Conservation (phyloP, 495 filamentous ascomycete genomes). For the Penicillium argentinense region DNA sequence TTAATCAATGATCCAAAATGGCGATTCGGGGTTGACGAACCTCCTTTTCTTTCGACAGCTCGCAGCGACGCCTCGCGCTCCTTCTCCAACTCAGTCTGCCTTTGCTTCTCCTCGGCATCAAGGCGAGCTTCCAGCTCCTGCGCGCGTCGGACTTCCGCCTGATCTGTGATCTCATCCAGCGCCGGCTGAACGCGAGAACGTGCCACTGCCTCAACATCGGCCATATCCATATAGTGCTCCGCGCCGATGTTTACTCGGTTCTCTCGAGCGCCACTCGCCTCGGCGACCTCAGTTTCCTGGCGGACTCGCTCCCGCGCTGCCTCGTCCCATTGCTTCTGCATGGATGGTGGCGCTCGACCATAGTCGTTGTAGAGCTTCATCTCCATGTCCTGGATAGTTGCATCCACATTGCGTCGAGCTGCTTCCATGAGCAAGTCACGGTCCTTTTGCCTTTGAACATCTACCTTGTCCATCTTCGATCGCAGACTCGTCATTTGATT, state of each 20-base stretch:
- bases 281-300: conserved; percentile 60
- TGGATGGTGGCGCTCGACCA: conserved; percentile 68
- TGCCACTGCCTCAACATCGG: conserved; percentile 80
- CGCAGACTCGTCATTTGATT: conserved; percentile 77
- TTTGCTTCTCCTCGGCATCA: conserved; percentile 51
- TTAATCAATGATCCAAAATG: neutral
- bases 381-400: conserved; percentile 75
- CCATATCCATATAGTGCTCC: conserved; percentile 73
- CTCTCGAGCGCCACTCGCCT: conserved; percentile 52
- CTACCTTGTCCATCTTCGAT: conserved; percentile 64
- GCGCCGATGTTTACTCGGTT: conserved; percentile 78
- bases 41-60: conserved; percentile 45
- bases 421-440: conserved; percentile 71
- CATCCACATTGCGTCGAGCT: conserved; percentile 82
- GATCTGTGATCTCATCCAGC: conserved; percentile 83
- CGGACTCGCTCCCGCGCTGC: conserved; percentile 67
- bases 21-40: conserved; percentile 30
- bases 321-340: conserved; percentile 74
- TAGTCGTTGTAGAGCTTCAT: conserved; percentile 73
- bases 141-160: conserved; percentile 65
- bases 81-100: conserved; percentile 44
- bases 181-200: conserved; percentile 79
- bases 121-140: conserved; percentile 56
- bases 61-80: conserved; percentile 56
- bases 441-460: conserved; percentile 73